Evolutionary conservation across 805 yeast species (phyloP), one percentile per base, ranked within the genome.

Genomic region (Lipomyces orientalis): DNA sequence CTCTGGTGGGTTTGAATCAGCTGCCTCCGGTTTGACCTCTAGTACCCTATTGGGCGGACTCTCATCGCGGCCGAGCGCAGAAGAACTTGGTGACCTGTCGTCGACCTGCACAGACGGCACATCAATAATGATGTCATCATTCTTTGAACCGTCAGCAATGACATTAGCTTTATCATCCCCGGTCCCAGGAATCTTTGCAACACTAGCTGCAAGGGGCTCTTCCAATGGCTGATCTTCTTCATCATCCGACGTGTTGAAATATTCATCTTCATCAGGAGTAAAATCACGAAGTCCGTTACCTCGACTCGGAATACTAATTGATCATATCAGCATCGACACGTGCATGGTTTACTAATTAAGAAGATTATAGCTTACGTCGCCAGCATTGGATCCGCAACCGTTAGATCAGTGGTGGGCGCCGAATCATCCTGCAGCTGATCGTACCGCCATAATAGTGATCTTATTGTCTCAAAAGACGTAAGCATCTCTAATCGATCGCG

Each of bases 401-500:
- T 34, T 14, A 51, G 59, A n/a, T 58, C 68, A 19, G 39, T 14
- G 10, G 61, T 34, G 14, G 43, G 37, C 14, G 25, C 54, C 34
- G 61, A 22, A 22, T 71, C 70, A 31, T 57, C 62, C 7, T 54
- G 55, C 34, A 60, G 39, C 34, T 52, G 57, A n/a, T 64, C 60
- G 49, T 51, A 61, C 51, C 63, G 60, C n/a, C 52, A 39, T 4
- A 70, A 34, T 16, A 74, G 61, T 29, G 68, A 39, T 25, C 37
- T 43, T 14, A 69, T 64, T 8, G 71, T 61, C 4, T 59, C 69
- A 29, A 81, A 78, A 67, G 79, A 73, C 51, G 73, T 70, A 55
- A 82, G 71, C 57, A 79, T 69, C 51, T 69, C 52, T 70, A 84
- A 60, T 69, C 70, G 69, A 8, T 75, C 75, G 16, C 74, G 73